Base-by-base conservation (phyloP, 352 stramenopile species). In the Pythium monospermum region DNA sequence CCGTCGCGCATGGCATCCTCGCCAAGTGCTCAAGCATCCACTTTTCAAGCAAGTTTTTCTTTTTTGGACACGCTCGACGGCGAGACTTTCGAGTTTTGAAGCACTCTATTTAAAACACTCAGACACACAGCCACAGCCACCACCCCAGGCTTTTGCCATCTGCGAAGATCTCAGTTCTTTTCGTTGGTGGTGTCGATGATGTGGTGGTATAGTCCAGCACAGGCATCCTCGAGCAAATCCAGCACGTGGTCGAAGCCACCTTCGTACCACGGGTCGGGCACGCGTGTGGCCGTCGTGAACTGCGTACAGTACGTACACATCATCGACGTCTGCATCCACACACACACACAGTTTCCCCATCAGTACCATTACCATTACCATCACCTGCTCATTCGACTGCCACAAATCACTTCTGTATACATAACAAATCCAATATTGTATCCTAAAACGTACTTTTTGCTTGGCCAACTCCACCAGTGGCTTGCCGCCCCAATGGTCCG, bases 211-310 rank as follows among this genome's bases (percentile, higher is more conserved):
- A 95, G 69, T 15, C 85, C 87, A 12, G 73, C 61, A 38, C 87
- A 96, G 1, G 82, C 82, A 50, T 96, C 85, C 49, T 96, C 85
- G 4, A 96, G 64, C 42, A 96, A 59, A 57, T 96, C 87, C 48
- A 96, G 57, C 25, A 96, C 87, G 37, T 84, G 73, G 55, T 95
- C 87, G 44, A 96, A 96, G 18, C 85, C 87, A n/a, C 82, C 85
- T 79, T 91, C 81, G 57, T 93, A 93, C 76, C 78, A 92, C 42
- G 85, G 80, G 27, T 94, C 83, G 0, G 85, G 81, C 8, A 95
- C 81, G 22, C 73, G 74, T 46, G 49, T 85, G 30, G 66, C 70
- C 10, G 56, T 51, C 32, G 66, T 76, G 56, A 90, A 89, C 40
- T 56, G 74, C 28, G 69, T 81, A 66, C 87, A 96, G 56, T 91